Percentiles rank a stretch among this genome's conserved stretches.
These are phyloP conservation scores for Helminthosporium solani DNA, from an alignment of 2,329 filamentous ascomycete species.

Conservation along the genomic window DNA sequence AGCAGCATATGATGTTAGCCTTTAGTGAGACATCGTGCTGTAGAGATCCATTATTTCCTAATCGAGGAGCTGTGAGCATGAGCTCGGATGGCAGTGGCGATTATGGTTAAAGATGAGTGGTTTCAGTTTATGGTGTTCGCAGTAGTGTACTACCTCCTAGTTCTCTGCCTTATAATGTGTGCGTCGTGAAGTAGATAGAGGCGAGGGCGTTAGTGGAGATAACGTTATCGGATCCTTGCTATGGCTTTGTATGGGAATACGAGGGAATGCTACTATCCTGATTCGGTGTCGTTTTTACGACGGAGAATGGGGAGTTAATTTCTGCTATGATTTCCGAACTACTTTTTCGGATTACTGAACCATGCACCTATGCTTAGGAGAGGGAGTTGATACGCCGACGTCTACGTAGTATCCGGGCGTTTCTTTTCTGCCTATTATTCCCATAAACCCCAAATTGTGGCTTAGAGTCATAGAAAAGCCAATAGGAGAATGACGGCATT, in stretches of 20 bases:
- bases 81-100: not conserved
- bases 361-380: too few species aligned
- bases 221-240: not conserved
- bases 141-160: not conserved
- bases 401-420: too few species aligned
- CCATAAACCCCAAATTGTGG: not conserved
- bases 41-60: not conserved
- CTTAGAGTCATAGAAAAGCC: not conserved
- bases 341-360: too few species aligned
- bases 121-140: too few species aligned
- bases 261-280: not conserved
- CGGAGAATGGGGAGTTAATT: not conserved
- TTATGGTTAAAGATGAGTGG: not conserved
- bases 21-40: slow-evolving; percentile 8
- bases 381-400: too few species aligned
- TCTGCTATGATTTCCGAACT: not conserved
- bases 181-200: not conserved
- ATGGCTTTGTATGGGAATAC: not conserved
- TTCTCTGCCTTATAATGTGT: not conserved
- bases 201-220: not conserved
- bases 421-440: too few species aligned
- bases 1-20: slow-evolving; percentile 1
- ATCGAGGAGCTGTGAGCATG: not conserved
- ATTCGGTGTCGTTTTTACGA: not conserved
- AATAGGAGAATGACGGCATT: not conserved